Evolutionary conservation across 2,329 filamentous ascomycete genomes (phyloP), one percentile per base, ranked within the genome.

Genomic region (Keithomyces neogunnii): DNA sequence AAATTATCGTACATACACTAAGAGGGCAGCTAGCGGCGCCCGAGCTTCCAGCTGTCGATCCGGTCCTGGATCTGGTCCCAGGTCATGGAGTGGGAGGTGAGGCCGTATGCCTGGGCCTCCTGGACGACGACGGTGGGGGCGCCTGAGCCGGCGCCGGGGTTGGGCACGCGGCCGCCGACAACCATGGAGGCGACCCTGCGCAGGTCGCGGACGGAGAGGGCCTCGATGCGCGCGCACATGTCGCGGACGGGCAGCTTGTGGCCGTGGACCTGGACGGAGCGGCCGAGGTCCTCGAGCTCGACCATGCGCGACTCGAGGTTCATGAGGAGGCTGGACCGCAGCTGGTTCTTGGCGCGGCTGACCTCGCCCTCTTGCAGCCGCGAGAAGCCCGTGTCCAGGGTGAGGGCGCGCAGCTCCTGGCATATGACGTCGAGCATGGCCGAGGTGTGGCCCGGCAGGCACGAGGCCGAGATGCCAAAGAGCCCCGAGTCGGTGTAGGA

Each of bases 221-320:
- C 76, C 63, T 96, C 88, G 58, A 99, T 99, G 64, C 84, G 83
- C 48, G 74, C 74, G 64, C 92, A 96, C 92, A 99, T 97, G 65
- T 97, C 91, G 58, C 82, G 82, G 6, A 96, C 91, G 2, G 92
- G 87, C 5, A 97, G 82, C 73, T 96, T 96, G 58, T 83, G 81
- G 28, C 92, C 93, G 65, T 97, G 91, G n/a, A 96, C 89, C 73
- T 97, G 93, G 9, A 99, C 89, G 67, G 96, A 92, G 56, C 93
- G 76, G 28, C 93, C 93, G 0, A 99, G 78, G 66, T 99, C 93
- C 70, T 99, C 93, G 5, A 99, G 80, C 73, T 97, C 93, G 8
- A 99, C 90, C 90, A 99, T 96, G 54, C 93, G 81, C 59, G 84
- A 90, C 73, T 99, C 93, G 31, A 99, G 81, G 71, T 99, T 99